Base-by-base conservation (phyloP, 352 stramenopile genomes). In the Pythium phragmiticola region DNA sequence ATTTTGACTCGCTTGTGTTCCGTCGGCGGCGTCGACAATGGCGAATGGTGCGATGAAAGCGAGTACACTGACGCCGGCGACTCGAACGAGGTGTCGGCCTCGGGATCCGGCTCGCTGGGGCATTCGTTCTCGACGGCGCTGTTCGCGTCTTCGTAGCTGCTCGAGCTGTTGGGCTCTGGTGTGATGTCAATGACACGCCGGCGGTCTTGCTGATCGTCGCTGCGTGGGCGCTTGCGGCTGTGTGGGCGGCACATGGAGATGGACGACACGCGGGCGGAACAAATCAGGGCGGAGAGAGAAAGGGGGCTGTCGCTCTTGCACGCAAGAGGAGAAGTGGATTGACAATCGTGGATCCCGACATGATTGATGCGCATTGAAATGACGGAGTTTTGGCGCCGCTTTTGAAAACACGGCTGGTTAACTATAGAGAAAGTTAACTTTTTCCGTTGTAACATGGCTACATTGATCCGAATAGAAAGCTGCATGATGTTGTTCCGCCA, bases 281-380 rank as follows among this genome's bases (percentile, higher is more conserved):
- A 12, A 17, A 12, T 42, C 37, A 42, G 14, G 3, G 14, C 6
- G 33, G 33, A 48, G 36, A 33, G 19, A 42, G 37, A 43, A 9
- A 28, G 55, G 12, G 39, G 55, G 63, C 55, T 64, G 60, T 11
- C 21, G 34, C 63, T 52, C 63, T 69, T 61, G 56, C 63, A 17
- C 16, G 63, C 63, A 69, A 60, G 63, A 69, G 63, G 37, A 45
- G 48, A 69, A 65, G 63, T 69, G 53, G 19, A 48, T 43, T 5
- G 23, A 21, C 37, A 9, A 16, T 2, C n/a, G 14, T 19, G 49
- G 19, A 60, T 60, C 23, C 19, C 21, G 49, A 23, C 19, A 39
- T 39, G 34, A 39, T 39, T 39, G 34, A 39, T 28, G 13, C 6
- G 19, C 23, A 23, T 21, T 26, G 14, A 2, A 13, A 19, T 47